phyloP scores from a whole-genome alignment of 768 basidiomycete genomes.

The Mycena crocata region DNA sequence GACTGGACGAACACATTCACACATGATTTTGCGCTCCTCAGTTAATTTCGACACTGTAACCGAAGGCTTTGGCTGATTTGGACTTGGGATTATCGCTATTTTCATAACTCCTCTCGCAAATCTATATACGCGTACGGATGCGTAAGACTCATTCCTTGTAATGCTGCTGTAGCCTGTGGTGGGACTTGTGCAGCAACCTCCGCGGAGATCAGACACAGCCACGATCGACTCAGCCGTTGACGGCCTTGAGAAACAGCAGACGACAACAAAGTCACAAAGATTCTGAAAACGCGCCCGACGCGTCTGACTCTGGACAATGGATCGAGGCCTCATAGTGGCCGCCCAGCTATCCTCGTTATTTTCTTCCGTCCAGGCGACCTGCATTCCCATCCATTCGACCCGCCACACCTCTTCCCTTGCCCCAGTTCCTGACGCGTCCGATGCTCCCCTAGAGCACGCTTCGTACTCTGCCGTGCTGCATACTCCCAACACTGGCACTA shows the following conservation, averaged over 20 bases:
- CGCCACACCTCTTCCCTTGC: conserved; percentile 66
- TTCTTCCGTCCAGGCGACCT: conserved; percentile 60
- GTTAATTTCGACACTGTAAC: too few species aligned
- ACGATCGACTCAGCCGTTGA: background rate
- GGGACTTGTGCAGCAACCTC: background rate
- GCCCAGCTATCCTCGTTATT: conserved; percentile 76
- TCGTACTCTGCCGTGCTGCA: conserved; percentile 69
- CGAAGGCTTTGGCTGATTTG: too few species aligned
- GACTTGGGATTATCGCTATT: too few species aligned
- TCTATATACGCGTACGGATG: too few species aligned
- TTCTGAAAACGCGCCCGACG: conserved; percentile 1
- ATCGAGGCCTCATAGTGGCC: conserved; percentile 60
- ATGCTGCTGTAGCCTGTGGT: too few species aligned
- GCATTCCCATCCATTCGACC: conserved; percentile 68
- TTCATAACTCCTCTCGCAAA: too few species aligned
- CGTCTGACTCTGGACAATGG: conserved; percentile 39
- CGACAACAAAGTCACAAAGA: background rate
- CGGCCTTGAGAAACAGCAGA: background rate
- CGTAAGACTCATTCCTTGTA: too few species aligned
- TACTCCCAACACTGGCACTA: conserved; percentile 67
- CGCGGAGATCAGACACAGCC: background rate
- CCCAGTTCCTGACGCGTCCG: conserved; percentile 52
- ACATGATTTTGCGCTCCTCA: too few species aligned
- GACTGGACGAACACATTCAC: too few species aligned
- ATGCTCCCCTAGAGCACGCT: conserved; percentile 79